Percentiles rank a stretch among this genome's conserved stretches.
phyloP scores from a whole-genome alignment of 306 rosid genomes.

The Gynostemma pentaphyllum region DNA sequence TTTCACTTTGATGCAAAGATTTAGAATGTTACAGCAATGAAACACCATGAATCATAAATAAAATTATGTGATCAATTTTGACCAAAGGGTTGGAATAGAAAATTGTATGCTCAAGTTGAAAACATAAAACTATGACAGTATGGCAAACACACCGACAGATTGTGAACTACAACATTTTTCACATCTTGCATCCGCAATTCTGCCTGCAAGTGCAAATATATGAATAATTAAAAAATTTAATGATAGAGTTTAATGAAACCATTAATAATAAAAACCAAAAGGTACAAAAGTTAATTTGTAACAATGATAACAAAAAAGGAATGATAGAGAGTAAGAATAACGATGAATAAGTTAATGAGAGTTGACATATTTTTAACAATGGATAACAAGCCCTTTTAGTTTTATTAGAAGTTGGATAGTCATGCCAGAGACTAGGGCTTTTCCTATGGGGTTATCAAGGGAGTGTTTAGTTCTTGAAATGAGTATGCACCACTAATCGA shows the following conservation, averaged over 20 bases:
- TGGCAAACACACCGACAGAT: constrained; percentile 60
- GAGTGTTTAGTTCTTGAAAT: background rate
- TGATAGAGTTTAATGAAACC: background rate
- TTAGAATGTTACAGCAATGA: background rate
- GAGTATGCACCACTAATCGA: background rate
- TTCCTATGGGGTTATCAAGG: background rate
- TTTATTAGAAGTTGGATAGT: background rate
- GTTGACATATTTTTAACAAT: background rate
- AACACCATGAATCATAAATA: background rate
- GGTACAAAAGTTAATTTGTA: background rate
- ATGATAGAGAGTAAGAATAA: background rate
- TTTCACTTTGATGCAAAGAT: background rate
- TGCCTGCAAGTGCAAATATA: constrained; percentile 72
- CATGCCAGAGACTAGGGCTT: background rate
- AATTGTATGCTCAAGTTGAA: background rate
- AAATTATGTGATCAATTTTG: background rate
- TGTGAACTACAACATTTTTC: constrained; percentile 70
- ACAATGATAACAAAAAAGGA: background rate
- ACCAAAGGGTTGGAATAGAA: background rate
- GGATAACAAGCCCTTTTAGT: background rate
- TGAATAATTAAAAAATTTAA: background rate
- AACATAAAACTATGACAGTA: background rate
- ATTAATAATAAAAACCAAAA: background rate
- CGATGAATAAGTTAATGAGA: background rate
- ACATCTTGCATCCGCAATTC: constrained; percentile 90